These are phyloP conservation scores for Wickerhamomyces hampshirensis DNA, from an alignment of 805 yeast genomes.

Conservation along the genomic window DNA sequence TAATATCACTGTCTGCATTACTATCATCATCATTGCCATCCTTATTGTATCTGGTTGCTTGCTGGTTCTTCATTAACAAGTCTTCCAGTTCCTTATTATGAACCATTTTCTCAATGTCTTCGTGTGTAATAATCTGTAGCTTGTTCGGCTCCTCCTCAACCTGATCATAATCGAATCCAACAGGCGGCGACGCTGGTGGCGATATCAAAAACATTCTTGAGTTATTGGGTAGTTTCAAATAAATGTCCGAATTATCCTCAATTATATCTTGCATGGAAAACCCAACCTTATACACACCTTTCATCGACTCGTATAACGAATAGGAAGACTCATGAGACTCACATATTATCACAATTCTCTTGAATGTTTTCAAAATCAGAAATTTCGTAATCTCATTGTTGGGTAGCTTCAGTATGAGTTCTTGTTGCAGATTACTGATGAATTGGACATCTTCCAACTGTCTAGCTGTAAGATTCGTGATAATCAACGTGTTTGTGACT, in stretches of 20 bases:
- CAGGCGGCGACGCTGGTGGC: conserved; percentile 40
- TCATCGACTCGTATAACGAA: conserved; percentile 5
- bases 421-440: conserved; percentile 22
- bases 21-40: not conserved
- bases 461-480: conserved; percentile 17
- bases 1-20: conserved; percentile 4
- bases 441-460: conserved; percentile 15
- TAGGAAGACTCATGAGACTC: conserved; percentile 10
- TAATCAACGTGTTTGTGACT: conserved; percentile 25
- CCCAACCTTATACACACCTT: conserved; percentile 11
- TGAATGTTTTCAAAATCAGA: conserved; percentile 23
- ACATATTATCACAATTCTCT: conserved; percentile 24
- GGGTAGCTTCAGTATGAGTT: conserved; percentile 17
- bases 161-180: conserved; percentile 33
- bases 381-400: conserved; percentile 23
- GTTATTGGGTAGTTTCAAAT: conserved; percentile 29
- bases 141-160: conserved; percentile 34
- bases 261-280: conserved; percentile 16
- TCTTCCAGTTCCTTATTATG: conserved; percentile 16
- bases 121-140: conserved; percentile 23
- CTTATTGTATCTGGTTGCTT: conserved; percentile 5
- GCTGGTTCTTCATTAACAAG: conserved; percentile 10
- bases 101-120: conserved; percentile 21
- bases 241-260: conserved; percentile 13
- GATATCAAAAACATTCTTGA: conserved; percentile 33